Conservation (phyloP, 768 basidiomycete genomes). For the Russula dissimulans region DNA sequence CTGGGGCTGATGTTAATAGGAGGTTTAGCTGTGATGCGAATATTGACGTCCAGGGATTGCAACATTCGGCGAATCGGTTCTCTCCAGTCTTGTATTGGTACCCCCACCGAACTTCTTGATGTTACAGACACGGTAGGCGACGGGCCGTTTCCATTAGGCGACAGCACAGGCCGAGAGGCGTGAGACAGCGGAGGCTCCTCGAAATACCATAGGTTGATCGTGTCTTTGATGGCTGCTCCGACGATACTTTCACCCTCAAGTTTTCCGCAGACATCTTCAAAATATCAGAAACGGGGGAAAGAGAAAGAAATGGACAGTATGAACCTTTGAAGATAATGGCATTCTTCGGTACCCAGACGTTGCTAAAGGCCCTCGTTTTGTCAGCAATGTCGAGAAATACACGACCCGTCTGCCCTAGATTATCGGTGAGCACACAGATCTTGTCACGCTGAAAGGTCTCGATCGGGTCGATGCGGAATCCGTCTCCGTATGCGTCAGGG, state of each 20-base stretch:
- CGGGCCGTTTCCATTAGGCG: not conserved
- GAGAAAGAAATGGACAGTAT: not conserved
- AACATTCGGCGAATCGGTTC: not conserved
- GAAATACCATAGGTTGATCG: not conserved
- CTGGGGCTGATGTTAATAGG: not conserved
- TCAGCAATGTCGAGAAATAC: not conserved
- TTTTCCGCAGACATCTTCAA: not conserved
- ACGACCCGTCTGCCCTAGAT: not conserved
- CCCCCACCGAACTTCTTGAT: not conserved
- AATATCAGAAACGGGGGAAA: not conserved
- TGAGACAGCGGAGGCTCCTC: not conserved
- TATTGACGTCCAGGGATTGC: not conserved
- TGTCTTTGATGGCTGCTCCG: not conserved
- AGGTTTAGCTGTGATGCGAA: not conserved
- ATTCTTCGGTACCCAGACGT: not conserved
- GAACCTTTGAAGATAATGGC: conserved; percentile 11
- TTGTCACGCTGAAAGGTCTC: not conserved
- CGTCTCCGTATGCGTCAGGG: not conserved
- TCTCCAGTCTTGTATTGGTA: not conserved
- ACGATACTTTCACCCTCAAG: not conserved
- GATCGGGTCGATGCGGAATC: not conserved
- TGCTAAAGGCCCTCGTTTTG: not conserved
- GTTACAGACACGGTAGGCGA: not conserved
- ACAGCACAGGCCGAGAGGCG: not conserved
- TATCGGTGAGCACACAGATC: conserved; percentile 3